These are phyloP conservation scores for Claviceps sp. DNA, from an alignment of 2,329 filamentous ascomycete species.

Conservation along the genomic window DNA sequence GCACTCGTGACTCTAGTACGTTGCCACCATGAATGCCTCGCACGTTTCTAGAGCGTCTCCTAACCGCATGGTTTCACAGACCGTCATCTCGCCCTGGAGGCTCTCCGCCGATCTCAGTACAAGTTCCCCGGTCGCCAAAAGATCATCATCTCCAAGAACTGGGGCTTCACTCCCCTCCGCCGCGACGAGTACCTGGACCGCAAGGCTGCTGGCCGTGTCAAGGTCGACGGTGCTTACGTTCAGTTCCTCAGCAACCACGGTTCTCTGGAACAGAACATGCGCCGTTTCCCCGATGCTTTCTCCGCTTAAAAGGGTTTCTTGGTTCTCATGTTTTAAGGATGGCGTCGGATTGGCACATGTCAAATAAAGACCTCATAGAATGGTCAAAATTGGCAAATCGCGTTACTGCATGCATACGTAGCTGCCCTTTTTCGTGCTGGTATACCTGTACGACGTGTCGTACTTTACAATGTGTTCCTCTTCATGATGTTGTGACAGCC, in stretches of 20 bases:
- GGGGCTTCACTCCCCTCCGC: conserved; percentile 97
- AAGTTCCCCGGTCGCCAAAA: conserved; percentile 99
- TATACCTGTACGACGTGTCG: not conserved
- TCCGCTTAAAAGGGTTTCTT: conserved; percentile 31
- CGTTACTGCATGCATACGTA: conserved; percentile 9
- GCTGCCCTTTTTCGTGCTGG: not conserved
- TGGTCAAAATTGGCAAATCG: conserved; percentile 21
- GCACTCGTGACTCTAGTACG: conserved; percentile 85
- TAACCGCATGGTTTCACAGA: conserved; percentile 31
- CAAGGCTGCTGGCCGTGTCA: conserved; percentile 85
- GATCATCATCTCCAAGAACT: conserved; percentile 99
- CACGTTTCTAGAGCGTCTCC: not conserved
- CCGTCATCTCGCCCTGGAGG: conserved; percentile 90
- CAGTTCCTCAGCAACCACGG: conserved; percentile 98
- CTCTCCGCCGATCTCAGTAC: conserved; percentile 98
- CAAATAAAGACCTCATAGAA: conserved; percentile 22
- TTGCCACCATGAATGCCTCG: conserved; percentile 11
- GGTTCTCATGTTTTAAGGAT: conserved; percentile 25
- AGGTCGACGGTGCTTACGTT: conserved; percentile 97
- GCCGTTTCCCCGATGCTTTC: conserved; percentile 91
- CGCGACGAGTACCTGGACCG: conserved; percentile 95
- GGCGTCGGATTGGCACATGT: conserved; percentile 32
- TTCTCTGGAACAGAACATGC: conserved; percentile 72
- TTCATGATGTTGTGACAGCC: not conserved
- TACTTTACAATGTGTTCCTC: not conserved